Percentiles rank a stretch among this genome's conserved stretches.
phyloP scores from a whole-genome alignment of 2,329 filamentous ascomycete species.

The Apiospora aurea region DNA sequence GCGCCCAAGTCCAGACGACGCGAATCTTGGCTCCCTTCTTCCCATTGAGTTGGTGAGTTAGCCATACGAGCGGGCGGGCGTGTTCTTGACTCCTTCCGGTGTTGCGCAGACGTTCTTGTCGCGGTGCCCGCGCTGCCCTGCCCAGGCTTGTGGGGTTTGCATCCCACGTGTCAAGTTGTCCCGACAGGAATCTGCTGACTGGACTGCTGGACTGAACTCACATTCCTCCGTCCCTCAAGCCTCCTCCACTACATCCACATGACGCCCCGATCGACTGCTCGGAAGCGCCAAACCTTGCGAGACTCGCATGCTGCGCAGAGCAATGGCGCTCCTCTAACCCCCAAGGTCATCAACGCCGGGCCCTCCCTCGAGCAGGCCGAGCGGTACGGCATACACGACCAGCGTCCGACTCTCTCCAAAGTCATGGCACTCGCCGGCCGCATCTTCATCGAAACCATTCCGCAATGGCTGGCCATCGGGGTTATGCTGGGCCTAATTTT shows the following conservation, averaged over 20 bases:
- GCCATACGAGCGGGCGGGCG: neutral
- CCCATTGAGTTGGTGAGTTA: slow-evolving; percentile 1
- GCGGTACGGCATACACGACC: slow-evolving; percentile 62
- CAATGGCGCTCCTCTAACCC: slow-evolving; percentile 48
- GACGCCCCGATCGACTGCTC: slow-evolving; percentile 49
- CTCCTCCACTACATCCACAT: slow-evolving; percentile 44
- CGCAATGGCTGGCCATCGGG: slow-evolving; percentile 67
- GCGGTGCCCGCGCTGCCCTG: slow-evolving; percentile 4
- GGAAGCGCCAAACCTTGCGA: slow-evolving; percentile 54
- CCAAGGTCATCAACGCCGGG: slow-evolving; percentile 61
- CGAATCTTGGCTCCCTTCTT: neutral
- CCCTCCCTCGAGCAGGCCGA: slow-evolving; percentile 62
- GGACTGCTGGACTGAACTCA: neutral
- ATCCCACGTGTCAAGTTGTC: slow-evolving; percentile 19
- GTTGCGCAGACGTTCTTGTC: neutral
- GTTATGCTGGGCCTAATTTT: slow-evolving; percentile 87
- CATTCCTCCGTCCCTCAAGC: slow-evolving; percentile 31
- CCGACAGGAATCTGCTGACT: slow-evolving; percentile 11
- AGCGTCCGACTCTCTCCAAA: slow-evolving; percentile 56
- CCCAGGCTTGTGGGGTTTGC: slow-evolving; percentile 8
- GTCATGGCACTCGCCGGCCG: slow-evolving; percentile 58
- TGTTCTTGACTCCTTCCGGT: neutral
- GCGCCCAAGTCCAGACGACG: neutral
- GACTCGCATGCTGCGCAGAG: slow-evolving; percentile 51
- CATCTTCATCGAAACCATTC: slow-evolving; percentile 65